Evolutionary conservation across 2,329 filamentous ascomycete genomes (phyloP), one percentile per base, ranked within the genome.

Genomic region (Botrytis aclada): DNA sequence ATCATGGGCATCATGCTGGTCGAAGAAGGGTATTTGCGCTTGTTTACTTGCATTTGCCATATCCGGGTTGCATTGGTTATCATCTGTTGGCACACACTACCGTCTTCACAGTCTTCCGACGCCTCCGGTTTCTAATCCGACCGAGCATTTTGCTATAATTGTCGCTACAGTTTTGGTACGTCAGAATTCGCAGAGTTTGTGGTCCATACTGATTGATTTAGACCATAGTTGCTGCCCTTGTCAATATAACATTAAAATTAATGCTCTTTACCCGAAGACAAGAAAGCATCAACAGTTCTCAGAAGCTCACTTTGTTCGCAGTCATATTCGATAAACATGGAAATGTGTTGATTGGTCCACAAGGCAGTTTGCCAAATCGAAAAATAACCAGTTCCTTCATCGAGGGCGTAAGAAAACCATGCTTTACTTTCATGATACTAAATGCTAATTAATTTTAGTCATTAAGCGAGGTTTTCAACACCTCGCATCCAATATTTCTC

Each of bases 1-100:
- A 32, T 87, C 88, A 25, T 97, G 93, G 93, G 92, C 92, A 67
- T 91, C 90, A 79, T 88, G 88, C 22, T 93, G 91, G 88, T 94
- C 91, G 90, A 93, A 93, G 80, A 86, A 93, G 72, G 82, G 86
- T 14, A 78, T 90, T 5, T 93, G 90, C 73, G 91, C 90, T 14
- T 83, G 88, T 58, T 82, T 94, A 34, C 85, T 97, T 62, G 92
- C 92, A 14, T 85, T 88, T 25, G 92, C 92, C 58, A 92, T 95
- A 3, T 94, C 90, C 16, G 93, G 92, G 1, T 96, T 97, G 93
- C 93, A 97, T 82, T 97, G 93, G 91, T 91, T 91, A 72, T 93
- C 92, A 45, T 87, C 90, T 12, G 86, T 88, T 14, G 92, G 92
- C 25, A 96, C 93, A 4, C 81, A 82, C 14, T 96, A 95, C 80